Evolutionary conservation across 1,139 yeast species (phyloP).

Genomic region (Sugiyamaella xylanicola): DNA sequence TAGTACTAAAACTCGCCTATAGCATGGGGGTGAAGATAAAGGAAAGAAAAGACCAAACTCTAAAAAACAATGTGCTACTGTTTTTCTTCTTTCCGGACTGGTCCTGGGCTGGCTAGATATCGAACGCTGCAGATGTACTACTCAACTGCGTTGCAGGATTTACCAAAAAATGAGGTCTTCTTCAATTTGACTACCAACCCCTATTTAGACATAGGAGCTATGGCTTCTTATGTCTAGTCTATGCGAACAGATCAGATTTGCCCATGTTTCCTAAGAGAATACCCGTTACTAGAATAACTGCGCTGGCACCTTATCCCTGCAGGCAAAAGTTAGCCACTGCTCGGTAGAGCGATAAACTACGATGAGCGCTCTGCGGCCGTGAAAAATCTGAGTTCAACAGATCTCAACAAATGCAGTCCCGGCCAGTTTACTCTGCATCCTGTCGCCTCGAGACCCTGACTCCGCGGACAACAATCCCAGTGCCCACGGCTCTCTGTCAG

Average conservation of each 20-base stretch:
- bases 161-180: background rate
- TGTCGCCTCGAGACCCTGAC: no score
- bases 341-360: no score
- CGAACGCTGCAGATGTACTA: background rate
- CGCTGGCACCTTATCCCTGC: background rate
- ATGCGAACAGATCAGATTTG: no score
- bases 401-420: constrained; percentile 10
- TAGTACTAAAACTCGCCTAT: no score
- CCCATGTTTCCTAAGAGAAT: no score
- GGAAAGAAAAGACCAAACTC: background rate
- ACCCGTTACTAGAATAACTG: background rate
- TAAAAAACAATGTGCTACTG: no score
- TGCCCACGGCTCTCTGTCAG: no score
- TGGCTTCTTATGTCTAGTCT: no score
- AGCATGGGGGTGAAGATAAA: background rate
- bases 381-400: constrained; percentile 10
- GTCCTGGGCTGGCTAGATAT: background rate
- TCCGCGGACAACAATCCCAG: background rate
- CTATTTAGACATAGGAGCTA: background rate
- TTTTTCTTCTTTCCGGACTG: background rate
- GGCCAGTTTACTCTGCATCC: no score
- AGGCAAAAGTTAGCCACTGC: no score
- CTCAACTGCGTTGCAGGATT: background rate
- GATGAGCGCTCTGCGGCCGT: no score
- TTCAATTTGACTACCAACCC: background rate